Conservation (phyloP, 179 eudicot genomes). For the Corrigiola litoralis region DNA sequence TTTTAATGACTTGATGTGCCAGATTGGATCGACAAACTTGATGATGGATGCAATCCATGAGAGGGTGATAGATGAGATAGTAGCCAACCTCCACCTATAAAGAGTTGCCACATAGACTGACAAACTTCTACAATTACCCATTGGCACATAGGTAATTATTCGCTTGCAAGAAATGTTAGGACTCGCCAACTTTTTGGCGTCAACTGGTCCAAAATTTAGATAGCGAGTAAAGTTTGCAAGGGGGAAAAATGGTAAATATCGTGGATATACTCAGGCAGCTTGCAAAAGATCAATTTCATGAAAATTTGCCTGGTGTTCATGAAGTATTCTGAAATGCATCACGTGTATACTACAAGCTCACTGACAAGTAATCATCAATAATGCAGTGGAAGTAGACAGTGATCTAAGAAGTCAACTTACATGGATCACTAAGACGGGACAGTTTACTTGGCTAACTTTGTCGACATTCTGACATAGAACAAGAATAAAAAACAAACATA, state of each 20-base stretch:
- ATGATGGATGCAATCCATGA: not conserved
- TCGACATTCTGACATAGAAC: constrained; percentile 68
- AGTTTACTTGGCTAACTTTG: constrained; percentile 70
- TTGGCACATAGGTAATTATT: too few relatives aligned
- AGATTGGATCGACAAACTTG: not conserved
- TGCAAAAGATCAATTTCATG: too few relatives aligned
- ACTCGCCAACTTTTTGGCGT: too few relatives aligned
- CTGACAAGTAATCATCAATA: too few relatives aligned
- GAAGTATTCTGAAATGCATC: too few relatives aligned
- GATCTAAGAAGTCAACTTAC: constrained; percentile 52
- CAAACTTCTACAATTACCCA: not conserved
- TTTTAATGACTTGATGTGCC: too few relatives aligned
- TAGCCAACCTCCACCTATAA: not conserved
- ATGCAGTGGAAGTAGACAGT: too few relatives aligned
- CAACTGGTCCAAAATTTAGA: not conserved
- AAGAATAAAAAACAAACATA: not conserved
- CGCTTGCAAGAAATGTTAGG: too few relatives aligned
- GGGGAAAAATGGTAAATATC: too few relatives aligned
- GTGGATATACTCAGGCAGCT: too few relatives aligned
- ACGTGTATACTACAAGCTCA: too few relatives aligned
- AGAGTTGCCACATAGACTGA: not conserved
- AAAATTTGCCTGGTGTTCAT: too few relatives aligned
- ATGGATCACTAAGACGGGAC: constrained; percentile 82
- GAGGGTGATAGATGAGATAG: not conserved
- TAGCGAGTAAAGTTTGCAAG: not conserved